Base-by-base conservation (phyloP, 345 rosid species). In the Salix dunnii region DNA sequence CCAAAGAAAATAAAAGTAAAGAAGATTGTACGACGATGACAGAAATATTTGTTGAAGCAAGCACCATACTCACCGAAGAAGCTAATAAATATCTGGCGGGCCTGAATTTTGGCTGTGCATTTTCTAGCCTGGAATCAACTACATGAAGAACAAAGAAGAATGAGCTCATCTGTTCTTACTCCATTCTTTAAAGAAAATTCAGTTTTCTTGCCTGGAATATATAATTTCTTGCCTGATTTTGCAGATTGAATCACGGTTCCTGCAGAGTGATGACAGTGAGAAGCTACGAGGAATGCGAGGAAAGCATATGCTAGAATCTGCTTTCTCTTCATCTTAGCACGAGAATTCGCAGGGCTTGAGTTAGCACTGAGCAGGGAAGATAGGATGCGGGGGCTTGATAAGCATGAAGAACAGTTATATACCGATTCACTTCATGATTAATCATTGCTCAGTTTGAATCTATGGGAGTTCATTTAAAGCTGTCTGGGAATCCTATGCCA, bases 401-500 rank as follows among this genome's bases (percentile, higher is more conserved):
- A 28, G 51, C 21, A 49, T 13, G 33, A 33, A 65, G 68, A 68
- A n/a, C 6, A 76, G 79, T 73, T 79, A 76, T 80, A 69, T 6
- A 20, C 20, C 33, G 61, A 66, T 55, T 58, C 5, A 49, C 25
- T 66, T 55, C 62, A 68, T 10, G 18, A 28, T 49, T 49, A 74
- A 80, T 84, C 67, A 78, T 84, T 38, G 68, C 76, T 63, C 64
- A 31, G 46, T 80, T 76, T 84, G 84, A 75, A 78, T 72, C n/a
- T 30, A 31, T 25, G 63, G 2, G 51, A 62, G 20, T 49, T 48
- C 33, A 53, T 43, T 40, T n/a, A 70, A 66, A 68, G 75, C n/a
- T 80, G 86, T 77, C 65, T 20, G 79, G 83, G 86, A 84, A 84
- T 84, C 86, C 84, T 58, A 75, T 77, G 84, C n/a, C 55, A 49